Evolutionary conservation across 768 basidiomycete species (phyloP).

Genomic region (Lactifluus echinatus): DNA sequence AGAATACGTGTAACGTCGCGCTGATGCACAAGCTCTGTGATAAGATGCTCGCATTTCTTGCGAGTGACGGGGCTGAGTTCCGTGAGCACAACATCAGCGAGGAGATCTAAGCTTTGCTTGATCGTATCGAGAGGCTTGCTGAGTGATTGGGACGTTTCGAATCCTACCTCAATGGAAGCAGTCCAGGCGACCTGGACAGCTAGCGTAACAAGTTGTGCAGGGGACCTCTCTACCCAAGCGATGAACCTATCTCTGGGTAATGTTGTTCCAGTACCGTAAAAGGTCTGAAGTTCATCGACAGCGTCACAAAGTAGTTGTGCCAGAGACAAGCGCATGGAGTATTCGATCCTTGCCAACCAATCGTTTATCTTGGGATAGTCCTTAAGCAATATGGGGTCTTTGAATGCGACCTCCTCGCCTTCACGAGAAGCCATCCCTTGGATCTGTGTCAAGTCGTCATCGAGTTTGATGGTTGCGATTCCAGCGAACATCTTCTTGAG

Average conservation of each 20-base stretch:
- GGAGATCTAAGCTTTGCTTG: constrained; percentile 76
- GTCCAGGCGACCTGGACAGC: constrained; percentile 97
- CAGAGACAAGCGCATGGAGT: constrained; percentile 86
- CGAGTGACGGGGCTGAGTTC: constrained; percentile 88
- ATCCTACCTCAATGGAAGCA: constrained; percentile 59
- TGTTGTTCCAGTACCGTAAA: constrained; percentile 61
- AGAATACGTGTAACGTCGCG: constrained; percentile 87
- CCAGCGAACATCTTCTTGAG: constrained; percentile 99
- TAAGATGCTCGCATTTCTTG: constrained; percentile 96
- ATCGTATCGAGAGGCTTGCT: constrained; percentile 66
- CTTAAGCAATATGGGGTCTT: constrained; percentile 75
- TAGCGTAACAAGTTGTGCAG: constrained; percentile 94
- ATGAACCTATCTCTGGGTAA: constrained; percentile 66
- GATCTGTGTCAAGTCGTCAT: constrained; percentile 82
- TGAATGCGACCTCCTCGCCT: constrained; percentile 87
- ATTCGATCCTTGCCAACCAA: constrained; percentile 89
- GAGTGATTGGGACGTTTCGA: constrained; percentile 49
- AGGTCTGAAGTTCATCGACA: constrained; percentile 67
- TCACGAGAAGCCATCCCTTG: constrained; percentile 93
- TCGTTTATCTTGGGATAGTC: constrained; percentile 98
- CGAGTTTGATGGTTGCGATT: constrained; percentile 79
- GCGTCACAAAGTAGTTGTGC: constrained; percentile 74
- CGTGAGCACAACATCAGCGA: constrained; percentile 93
- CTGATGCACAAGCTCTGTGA: constrained; percentile 97
- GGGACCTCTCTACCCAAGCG: constrained; percentile 88